Percentiles rank a stretch among this genome's conserved stretches.
phyloP scores from a whole-genome alignment of 2,329 filamentous ascomycete species.

The Arthrobotrys pseudoclavata region DNA sequence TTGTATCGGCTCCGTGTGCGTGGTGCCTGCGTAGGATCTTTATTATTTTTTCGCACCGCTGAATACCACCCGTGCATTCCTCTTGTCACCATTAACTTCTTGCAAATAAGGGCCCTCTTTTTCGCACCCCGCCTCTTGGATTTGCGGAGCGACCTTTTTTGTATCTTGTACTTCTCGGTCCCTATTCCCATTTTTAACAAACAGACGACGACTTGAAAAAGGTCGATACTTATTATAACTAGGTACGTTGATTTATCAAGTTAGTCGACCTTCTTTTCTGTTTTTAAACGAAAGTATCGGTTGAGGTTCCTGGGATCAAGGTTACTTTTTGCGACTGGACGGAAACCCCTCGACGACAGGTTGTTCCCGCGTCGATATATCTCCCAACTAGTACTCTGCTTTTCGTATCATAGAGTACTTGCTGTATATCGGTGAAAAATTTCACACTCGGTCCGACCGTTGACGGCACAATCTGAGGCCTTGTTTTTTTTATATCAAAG shows the following conservation, averaged over 20 bases:
- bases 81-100: slow-evolving; percentile 11
- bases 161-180: slow-evolving; percentile 6
- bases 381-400: neutral
- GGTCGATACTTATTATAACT: slow-evolving; percentile 4
- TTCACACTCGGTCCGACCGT: slow-evolving; percentile 35
- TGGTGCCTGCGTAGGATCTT: slow-evolving; percentile 39
- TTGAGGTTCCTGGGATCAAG: slow-evolving; percentile 45
- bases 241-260: neutral
- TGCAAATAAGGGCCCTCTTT: slow-evolving; percentile 9
- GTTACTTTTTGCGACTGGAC: slow-evolving; percentile 4
- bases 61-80: slow-evolving; percentile 38
- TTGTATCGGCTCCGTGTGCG: slow-evolving; percentile 24
- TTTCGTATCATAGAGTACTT: neutral
- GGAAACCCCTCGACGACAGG: slow-evolving; percentile 8
- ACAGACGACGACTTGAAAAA: neutral
- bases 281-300: slow-evolving; percentile 6
- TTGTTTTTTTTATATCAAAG: neutral
- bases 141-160: slow-evolving; percentile 28
- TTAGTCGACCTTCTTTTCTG: neutral
- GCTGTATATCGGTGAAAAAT: neutral
- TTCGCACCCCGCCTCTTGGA: slow-evolving; percentile 39
- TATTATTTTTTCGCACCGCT: slow-evolving; percentile 21
- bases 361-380: slow-evolving; percentile 7
- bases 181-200: neutral
- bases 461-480: slow-evolving; percentile 17